A percentile compares a stretch with the other conserved stretches of the same genome.
Evolutionary conservation across 352 stramenopile genomes (phyloP).

Genomic region (Pythium coloratum): DNA sequence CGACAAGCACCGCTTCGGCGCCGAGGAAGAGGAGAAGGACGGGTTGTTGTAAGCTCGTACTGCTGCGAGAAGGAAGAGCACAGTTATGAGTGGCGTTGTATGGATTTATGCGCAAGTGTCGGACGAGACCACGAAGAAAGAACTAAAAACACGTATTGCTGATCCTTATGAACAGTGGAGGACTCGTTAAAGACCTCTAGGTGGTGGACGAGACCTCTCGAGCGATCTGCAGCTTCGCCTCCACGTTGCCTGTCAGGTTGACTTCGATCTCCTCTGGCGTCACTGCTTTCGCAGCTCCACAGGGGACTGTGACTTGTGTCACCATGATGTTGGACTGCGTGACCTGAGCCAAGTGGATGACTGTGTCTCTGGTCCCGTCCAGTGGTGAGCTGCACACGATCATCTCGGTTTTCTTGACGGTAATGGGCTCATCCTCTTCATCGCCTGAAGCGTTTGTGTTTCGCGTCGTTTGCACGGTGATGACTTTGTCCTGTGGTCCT

Average conservation of each 20-base stretch:
- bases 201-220: background rate
- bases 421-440: conserved; percentile 24
- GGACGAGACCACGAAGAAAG: background rate
- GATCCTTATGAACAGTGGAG: background rate
- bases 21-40: conserved; percentile 58
- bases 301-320: conserved; percentile 24
- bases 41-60: conserved; percentile 46
- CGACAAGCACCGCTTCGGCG: conserved; percentile 13
- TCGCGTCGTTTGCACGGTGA: conserved; percentile 37
- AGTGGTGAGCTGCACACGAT: conserved; percentile 44
- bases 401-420: conserved; percentile 64
- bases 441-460: conserved; percentile 26
- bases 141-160: background rate
- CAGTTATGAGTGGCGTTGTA: background rate
- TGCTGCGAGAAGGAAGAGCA: background rate
- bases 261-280: conserved; percentile 18
- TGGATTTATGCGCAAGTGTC: conserved; percentile 2
- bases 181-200: background rate
- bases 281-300: background rate
- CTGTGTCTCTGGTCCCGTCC: background rate
- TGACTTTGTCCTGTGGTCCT: conserved; percentile 29
- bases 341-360: conserved; percentile 49
- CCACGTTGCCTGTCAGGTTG: background rate
- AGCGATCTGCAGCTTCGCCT: background rate
- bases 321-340: conserved; percentile 43